Evolutionary conservation across 768 basidiomycete genomes (phyloP).

Genomic region (Rhizopogon rudus): DNA sequence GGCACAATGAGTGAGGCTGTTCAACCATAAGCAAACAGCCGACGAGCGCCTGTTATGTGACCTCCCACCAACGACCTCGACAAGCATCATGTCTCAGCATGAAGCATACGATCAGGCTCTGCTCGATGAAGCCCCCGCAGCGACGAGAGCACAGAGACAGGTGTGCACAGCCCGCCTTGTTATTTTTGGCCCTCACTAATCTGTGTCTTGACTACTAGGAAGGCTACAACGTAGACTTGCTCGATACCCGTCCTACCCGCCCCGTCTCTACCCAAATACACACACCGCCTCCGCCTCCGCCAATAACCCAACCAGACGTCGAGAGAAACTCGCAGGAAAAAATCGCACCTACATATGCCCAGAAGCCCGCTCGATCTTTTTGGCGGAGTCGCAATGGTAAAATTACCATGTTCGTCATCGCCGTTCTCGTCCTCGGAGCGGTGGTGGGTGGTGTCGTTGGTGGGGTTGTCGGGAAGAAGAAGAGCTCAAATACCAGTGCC

Average conservation of each 20-base stretch:
- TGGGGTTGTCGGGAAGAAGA: slow-evolving; percentile 32
- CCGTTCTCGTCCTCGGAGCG: slow-evolving; percentile 42
- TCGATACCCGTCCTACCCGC: slow-evolving; percentile 21
- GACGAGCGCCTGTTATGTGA: slow-evolving; percentile 16
- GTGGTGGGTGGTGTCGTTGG: slow-evolving; percentile 58
- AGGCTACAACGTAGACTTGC: slow-evolving; percentile 50
- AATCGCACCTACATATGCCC: background rate
- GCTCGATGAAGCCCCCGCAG: slow-evolving; percentile 34
- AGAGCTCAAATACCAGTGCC: background rate
- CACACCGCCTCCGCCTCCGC: slow-evolving; percentile 12
- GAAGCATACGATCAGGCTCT: slow-evolving; percentile 33
- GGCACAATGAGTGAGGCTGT: slow-evolving; percentile 21
- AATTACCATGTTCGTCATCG: slow-evolving; percentile 31
- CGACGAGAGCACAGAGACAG: slow-evolving; percentile 40
- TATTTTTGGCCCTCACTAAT: background rate
- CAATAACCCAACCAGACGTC: slow-evolving; percentile 7
- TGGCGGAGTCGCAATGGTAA: slow-evolving; percentile 45
- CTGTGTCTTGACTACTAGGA: slow-evolving; percentile 28
- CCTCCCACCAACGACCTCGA: background rate
- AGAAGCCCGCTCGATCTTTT: slow-evolving; percentile 30
- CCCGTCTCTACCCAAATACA: slow-evolving; percentile 13
- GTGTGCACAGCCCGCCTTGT: slow-evolving; percentile 20
- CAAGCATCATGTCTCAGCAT: slow-evolving; percentile 15
- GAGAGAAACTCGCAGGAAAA: slow-evolving; percentile 13
- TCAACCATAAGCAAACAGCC: slow-evolving; percentile 3